Base-by-base conservation (phyloP, 495 filamentous ascomycete species). In the Hypoxylon lienhwacheense region DNA sequence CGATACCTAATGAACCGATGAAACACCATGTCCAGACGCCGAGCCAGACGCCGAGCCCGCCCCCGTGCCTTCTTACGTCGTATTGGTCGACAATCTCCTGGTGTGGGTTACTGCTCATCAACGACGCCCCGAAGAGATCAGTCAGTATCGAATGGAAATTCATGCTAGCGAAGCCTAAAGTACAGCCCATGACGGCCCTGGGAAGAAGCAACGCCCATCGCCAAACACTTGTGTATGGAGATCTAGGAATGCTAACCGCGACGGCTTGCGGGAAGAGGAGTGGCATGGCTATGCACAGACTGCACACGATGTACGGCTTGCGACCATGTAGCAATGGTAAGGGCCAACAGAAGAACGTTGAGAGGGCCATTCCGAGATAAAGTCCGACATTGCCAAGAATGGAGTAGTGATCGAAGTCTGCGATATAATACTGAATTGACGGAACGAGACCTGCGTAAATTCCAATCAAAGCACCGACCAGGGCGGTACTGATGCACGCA, bases 1-100 rank as follows among this genome's bases (percentile, higher is more conserved):
- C 88, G 21, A 87, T 52, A 2, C 82, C 81, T 32, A 88, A 68
- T 21, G 81, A 85, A 6, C 84, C 85, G 43, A 84, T 84, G 52
- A 77, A 85, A 59, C 84, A 84, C 81, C 84, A 90, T 3, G 83
- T 81, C 84, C 86, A 90, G 20, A 89, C 72, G 3, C 88, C 86
- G 26, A 91, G 73, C 87, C 88, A 91, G 11, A 87, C 67, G 3
- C 87, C 87, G 69, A 88, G 83, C 2, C 87, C 86, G 25, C 86
- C 86, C 11, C 87, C 87, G 51, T 87, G 84, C 25, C 85, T 74
- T 24, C 85, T 76, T 21, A 85, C 77, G 61, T 89, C 85, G 43
- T 76, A 76, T 36, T 70, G 63, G 43, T 83, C 75, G 0, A 85
- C 83, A 7, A 85, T 56, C 63, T 88, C 85, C 66, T 88, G 83